Conservation (phyloP, 164 flowering plant species). For the Brasenia schreberi region DNA sequence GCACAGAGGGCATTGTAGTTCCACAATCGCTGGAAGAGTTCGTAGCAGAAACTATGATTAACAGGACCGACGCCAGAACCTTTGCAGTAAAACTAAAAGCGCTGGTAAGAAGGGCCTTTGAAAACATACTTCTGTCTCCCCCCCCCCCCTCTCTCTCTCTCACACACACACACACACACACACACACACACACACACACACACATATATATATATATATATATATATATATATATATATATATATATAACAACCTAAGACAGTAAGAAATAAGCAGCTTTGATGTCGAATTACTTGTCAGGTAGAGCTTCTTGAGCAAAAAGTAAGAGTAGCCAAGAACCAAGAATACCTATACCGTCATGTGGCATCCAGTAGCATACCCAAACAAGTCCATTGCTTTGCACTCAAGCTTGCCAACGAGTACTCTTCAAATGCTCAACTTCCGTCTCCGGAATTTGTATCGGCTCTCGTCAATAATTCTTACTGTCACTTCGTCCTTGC, state of each 20-base stretch:
- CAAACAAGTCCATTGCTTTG: constrained; percentile 84
- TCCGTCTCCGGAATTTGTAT: constrained; percentile 68
- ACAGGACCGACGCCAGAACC: constrained; percentile 43
- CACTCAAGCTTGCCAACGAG: constrained; percentile 69
- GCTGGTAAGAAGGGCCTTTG: constrained; percentile 34
- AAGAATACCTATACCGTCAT: constrained; percentile 84
- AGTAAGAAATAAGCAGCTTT: too few species aligned
- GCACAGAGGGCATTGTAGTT: constrained; percentile 30
- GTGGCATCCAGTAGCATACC: constrained; percentile 99
- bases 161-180: too few species aligned
- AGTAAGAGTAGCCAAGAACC: constrained; percentile 76
- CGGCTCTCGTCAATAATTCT: constrained; percentile 76
- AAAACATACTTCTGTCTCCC: too few species aligned
- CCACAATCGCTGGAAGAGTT: constrained; percentile 82
- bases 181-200: too few species aligned
- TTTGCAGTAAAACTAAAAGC: constrained; percentile 71
- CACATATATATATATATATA: too few species aligned
- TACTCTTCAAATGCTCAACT: constrained; percentile 86
- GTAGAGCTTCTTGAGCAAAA: constrained; percentile 65
- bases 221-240: too few species aligned
- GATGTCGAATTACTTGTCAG: constrained; percentile 17
- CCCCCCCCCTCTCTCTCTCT: too few species aligned
- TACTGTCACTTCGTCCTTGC: constrained; percentile 82
- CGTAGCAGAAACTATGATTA: constrained; percentile 42
- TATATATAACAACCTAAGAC: too few species aligned